Base-by-base conservation (phyloP, 805 yeast genomes). In the Cephaloascus albidus region DNA sequence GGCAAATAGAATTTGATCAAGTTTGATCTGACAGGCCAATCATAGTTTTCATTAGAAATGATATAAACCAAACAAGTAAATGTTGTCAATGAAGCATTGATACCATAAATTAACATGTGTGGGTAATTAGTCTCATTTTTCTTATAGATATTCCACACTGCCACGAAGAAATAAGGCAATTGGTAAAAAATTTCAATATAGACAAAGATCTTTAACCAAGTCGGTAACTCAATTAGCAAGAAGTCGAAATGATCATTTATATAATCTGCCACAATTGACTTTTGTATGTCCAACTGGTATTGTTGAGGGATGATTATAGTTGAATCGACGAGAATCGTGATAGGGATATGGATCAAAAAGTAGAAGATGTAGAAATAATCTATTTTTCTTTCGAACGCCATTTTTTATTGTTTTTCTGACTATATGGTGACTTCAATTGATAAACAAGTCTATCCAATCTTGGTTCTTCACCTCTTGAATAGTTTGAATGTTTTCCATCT, bases 61-160 rank as follows among this genome's bases (percentile, higher is more conserved):
- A 80, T 68, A 48, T 74, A 70, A n/a, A 69, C 53, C 45, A 84
- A 58, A 54, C 97, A 90, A 18, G 79, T 74, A 30, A 79, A 56
- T 0, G 96, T 87, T 4, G 96, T 87, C 38, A 83, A 63, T 3
- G 81, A 63, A 0, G 97, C 97, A 52, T 86, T 87, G 49, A 84
- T 72, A 3, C 90, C 96, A 57, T 93, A 90, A 4, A 80, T 50
- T 12, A 76, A 60, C 46, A 81, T 56, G 53, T 65, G 68, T 18
- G 55, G 45, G 38, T 51, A 42, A 45, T 57, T 45, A 39, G 54
- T 16, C 39, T 35, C 34, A 39, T 36, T 20, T 5, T 43, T 41
- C 26, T 49, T 47, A 38, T 43, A 41, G 26, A 72, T 46, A 30
- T 54, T 52, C 35, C 45, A 48, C 1, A 69, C 66, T 10, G 71